Base-by-base conservation (phyloP, 768 basidiomycete genomes). In the Imleria badia region DNA sequence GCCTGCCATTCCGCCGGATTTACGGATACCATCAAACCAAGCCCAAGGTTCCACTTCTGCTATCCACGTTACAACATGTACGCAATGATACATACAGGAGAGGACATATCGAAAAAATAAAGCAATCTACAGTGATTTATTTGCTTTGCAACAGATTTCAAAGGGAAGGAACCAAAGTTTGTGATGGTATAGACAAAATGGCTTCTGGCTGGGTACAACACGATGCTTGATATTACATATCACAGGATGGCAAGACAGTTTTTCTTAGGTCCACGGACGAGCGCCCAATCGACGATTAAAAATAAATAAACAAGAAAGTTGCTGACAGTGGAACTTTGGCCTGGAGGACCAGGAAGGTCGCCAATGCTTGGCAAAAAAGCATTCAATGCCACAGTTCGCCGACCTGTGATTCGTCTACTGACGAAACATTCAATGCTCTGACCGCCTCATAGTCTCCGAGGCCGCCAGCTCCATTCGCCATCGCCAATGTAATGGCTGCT, bases 401-500 rank as follows among this genome's bases (percentile, higher is more conserved):
- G 9, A 75, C 77, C 55, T 81, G 74, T 48, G 74, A 75, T 53
- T 72, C 76, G 45, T 80, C 78, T 54, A 53, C 56, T 20, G 60
- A 56, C 20, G 67, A 59, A 51, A 49, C 51, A 43, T 81, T 72
- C 39, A 75, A 60, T 31, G 71, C 69, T 52, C 73, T 75, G 34
- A 82, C 71, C 2, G 79, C 76, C 49, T 73, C 72, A 52, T 85
- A 86, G 61, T 86, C 84, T 48, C 76, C 76, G 36, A 86, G 64
- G 26, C 82, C 77, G 6, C 80, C 83, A 11, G 84, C 84, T 39
- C 84, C 85, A 55, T 80, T 85, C 13, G 85, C 84, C 72, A 86
- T 76, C 17, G 82, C 83, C 3, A 86, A 68, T 31, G 74, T 75
- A 30, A 86, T 74, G 17, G 81, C 82, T 17, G 83, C 83, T 46